Percentiles rank a stretch among this genome's conserved stretches.
Evolutionary conservation across 257 asterid species (phyloP).

Genomic region (Gynochthodes officinalis): DNA sequence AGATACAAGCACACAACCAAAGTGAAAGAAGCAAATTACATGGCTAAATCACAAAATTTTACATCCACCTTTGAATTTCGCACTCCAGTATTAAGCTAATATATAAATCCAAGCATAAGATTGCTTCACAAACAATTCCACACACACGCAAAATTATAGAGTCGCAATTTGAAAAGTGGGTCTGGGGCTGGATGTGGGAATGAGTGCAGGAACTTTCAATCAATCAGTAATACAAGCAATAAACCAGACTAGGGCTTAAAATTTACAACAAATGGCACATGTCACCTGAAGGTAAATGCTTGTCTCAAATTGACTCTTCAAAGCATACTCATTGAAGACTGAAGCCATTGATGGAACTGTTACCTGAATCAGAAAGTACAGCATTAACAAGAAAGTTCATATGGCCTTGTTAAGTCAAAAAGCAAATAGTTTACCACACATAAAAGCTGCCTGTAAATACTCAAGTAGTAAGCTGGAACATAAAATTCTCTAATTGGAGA

Average conservation of each 20-base stretch:
- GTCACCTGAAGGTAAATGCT: slow-evolving; percentile 97
- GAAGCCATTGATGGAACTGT: slow-evolving; percentile 98
- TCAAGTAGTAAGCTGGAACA: not conserved
- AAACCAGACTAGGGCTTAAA: not conserved
- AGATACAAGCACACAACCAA: not conserved
- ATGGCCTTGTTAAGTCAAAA: not conserved
- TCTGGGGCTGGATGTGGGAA: not conserved
- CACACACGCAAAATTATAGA: not conserved
- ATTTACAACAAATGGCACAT: slow-evolving; percentile 8
- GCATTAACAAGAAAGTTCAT: not conserved
- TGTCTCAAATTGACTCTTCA: slow-evolving; percentile 96
- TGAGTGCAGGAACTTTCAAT: not conserved
- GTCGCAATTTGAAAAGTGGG: not conserved
- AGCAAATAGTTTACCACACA: not conserved
- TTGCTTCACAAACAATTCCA: not conserved
- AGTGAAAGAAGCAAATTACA: not conserved
- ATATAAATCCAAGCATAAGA: not conserved
- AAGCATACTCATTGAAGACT: slow-evolving; percentile 93
- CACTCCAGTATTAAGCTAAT: not conserved
- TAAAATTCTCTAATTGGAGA: not conserved
- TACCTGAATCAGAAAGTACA: slow-evolving; percentile 49
- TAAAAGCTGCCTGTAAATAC: slow-evolving; percentile 1
- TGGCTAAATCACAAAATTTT: not conserved
- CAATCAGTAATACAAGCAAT: not conserved
- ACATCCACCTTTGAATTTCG: not conserved